Base-by-base conservation (phyloP, 441 rosid species). In the Bruguiera hainesii region DNA sequence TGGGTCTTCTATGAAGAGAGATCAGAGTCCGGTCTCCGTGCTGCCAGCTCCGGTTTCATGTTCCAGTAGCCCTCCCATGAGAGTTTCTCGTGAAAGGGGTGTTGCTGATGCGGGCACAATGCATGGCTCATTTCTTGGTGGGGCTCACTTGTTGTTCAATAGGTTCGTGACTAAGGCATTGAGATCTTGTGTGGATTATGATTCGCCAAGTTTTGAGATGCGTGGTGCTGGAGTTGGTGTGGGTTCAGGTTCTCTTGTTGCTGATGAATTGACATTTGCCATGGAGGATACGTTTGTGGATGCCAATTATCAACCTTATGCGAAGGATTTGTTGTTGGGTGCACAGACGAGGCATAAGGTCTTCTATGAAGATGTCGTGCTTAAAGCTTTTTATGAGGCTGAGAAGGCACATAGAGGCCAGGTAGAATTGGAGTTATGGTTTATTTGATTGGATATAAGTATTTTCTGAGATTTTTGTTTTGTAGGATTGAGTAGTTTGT, bases 361-460 rank as follows among this genome's bases (percentile, higher is more conserved):
- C 62, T 94, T 94, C 63, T 60, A 52, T 33, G 89, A 91, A 49
- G 90, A 81, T 49, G 76, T 85, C 23, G 97, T 94, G 46, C 66
- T 94, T 52, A 89, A 85, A 78, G 99, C 98, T 0, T 94, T 91
- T 73, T 80, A 87, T 30, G 93, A 87, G 68, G 98, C 99, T 0
- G 97, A 89, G 77, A 91, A 86, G 74, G 99, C 98, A 1, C 98
- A 91, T 56, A 83, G 96, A 81, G 99, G 96, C 42, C 98, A 91
- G 97, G 98, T 94, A 79, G 50, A 63, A 9, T 39, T 42, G 6
- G 49, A 9, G 11, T 19, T 51, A 29, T 21, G 18, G 25, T 53
- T 64, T 42, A 3, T 42, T 68, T 71, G 68, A 33, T 50, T 16
- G 37, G 25, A 29, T 60, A 53, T 55, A 21, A 48, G 69, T 71